Evolutionary conservation across 1,139 yeast genomes (phyloP).

Genomic region (Zygosaccharomyces sapae): DNA sequence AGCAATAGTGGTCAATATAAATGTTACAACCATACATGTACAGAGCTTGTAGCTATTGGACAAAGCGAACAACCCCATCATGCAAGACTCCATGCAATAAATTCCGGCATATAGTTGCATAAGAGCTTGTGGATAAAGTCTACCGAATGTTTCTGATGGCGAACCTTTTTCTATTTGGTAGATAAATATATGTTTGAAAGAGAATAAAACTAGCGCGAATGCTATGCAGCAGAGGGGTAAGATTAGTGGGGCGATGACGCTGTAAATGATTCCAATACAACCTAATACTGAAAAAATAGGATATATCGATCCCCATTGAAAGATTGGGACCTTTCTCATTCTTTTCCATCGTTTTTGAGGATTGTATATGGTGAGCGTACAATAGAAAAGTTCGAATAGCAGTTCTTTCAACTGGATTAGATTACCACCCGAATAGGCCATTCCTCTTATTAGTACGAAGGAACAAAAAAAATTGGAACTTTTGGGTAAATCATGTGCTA

Average conservation of each 20-base stretch:
- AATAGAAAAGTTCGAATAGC: constrained; percentile 39
- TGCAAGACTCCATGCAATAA: constrained; percentile 71
- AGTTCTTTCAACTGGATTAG: constrained; percentile 54
- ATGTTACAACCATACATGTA: constrained; percentile 43
- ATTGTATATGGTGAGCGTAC: constrained; percentile 45
- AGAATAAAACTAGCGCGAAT: constrained; percentile 52
- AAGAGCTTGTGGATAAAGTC: constrained; percentile 66
- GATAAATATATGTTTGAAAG: constrained; percentile 66
- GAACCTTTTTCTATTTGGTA: constrained; percentile 49
- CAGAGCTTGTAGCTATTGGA: constrained; percentile 44
- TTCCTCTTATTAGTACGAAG: constrained; percentile 65
- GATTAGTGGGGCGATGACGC: constrained; percentile 75
- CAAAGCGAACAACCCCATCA: constrained; percentile 68
- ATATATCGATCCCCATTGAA: constrained; percentile 74
- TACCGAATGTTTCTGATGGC: constrained; percentile 64
- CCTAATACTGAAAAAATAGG: constrained; percentile 74
- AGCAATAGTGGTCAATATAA: constrained; percentile 40
- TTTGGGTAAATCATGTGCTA: constrained; percentile 74
- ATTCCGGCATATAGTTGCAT: constrained; percentile 74
- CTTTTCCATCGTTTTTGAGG: constrained; percentile 56
- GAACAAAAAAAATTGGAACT: constrained; percentile 80
- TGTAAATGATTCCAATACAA: constrained; percentile 70
- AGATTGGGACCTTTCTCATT: constrained; percentile 42
- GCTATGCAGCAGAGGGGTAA: constrained; percentile 58
- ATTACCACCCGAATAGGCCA: constrained; percentile 67